Evolutionary conservation across 2,329 filamentous ascomycete genomes (phyloP).

Genomic region (Gaeumannomyces sp.): DNA sequence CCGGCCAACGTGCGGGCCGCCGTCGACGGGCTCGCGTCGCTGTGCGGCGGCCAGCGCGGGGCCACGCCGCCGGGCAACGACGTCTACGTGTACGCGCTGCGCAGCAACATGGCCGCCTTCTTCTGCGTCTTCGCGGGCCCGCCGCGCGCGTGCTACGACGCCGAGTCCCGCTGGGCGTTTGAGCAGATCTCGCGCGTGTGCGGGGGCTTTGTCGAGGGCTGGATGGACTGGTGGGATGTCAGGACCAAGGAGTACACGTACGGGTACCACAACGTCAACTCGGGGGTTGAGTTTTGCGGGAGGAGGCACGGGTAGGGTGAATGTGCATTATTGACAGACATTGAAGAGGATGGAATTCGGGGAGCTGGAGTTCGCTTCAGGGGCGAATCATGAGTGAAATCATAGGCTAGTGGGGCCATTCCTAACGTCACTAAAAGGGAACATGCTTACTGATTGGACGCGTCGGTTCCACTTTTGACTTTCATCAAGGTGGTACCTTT

Average conservation of each 20-base stretch:
- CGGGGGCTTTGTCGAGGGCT: neutral
- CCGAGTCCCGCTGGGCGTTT: neutral
- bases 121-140: neutral
- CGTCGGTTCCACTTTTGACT: neutral
- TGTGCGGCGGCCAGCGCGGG: no score
- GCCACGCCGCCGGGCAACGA: no score
- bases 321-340: no score
- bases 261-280: neutral
- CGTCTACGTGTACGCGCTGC: no score
- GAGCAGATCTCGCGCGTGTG: neutral
- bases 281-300: neutral
- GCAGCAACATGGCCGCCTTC: neutral
- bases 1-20: no score
- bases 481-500: neutral
- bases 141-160: neutral
- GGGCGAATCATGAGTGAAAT: no score
- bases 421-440: neutral
- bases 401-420: neutral
- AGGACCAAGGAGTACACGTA: neutral
- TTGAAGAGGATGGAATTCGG: no score
- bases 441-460: neutral
- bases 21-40: no score
- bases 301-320: neutral
- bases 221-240: neutral
- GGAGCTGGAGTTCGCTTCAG: no score